Evolutionary conservation across 495 filamentous ascomycete genomes (phyloP), one percentile per base, ranked within the genome.

Genomic region (Daldinia concentrica): DNA sequence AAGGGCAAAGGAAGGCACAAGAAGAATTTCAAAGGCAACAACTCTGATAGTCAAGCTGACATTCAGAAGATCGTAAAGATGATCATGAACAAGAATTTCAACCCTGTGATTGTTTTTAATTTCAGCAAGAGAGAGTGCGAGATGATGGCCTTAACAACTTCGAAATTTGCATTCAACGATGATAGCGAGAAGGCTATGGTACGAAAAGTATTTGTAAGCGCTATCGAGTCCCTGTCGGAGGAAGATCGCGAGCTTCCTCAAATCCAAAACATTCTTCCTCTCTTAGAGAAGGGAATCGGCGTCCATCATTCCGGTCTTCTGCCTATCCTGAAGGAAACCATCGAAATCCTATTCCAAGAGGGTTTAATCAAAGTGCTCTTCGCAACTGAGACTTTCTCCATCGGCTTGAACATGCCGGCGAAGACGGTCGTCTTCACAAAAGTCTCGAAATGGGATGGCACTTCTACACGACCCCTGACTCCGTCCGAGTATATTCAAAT

Each of bases 41-140:
- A 90, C 48, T 87, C 88, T 45, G 61, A 80, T 0, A 77, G 87
- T 36, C 86, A 87, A 8, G 90, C 88, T 3, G 95, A 99, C 79
- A 97, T 99, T 62, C 94, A 92, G 82, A 97, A 97, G 83, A 95
- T 99, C 69, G 92, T 98, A 56, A 92, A 90, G 77, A 98, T 98
- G 96, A 97, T 98, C 71, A 97, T 99, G 91, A 83, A 92, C 77
- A 95, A 93, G 81, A 94, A 90, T 72, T 93, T 93, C 79, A 97
- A 98, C 73, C 95, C 95, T 1, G 96, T 98, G 73, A 99, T 99
- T 74, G 94, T 99, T 43, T 99, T 99, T 87, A 97, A 92, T 78
- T 99, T 99, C 85, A 97, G 93, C 85, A 99, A 99, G 84, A 87
- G 95, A 57, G 93, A 97, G 66, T 97, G 94, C 77, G 95, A 99